Evolutionary conservation across 2,329 filamentous ascomycete genomes (phyloP), one percentile per base, ranked within the genome.

Genomic region (Plectosphaerella sp.): DNA sequence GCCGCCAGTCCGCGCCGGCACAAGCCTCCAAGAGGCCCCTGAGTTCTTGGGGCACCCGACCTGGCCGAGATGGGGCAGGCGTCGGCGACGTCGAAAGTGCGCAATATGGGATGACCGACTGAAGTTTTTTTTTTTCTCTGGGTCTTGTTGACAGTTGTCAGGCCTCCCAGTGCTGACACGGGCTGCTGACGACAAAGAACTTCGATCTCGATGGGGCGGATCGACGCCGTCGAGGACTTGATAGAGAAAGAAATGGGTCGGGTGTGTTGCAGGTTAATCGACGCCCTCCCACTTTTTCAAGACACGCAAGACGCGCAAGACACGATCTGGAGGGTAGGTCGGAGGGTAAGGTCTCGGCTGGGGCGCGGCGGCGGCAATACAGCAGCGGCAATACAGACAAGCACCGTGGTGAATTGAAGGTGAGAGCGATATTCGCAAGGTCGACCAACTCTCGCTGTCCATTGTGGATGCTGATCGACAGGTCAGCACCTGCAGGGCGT

Each of bases 261-360:
- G 28, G 11, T 22, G 35, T 48, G 47, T 48, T 48, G 47, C 47
- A 48, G 47, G 39, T 48, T 48, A 48, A 48, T 48, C 36, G 25
- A 35, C 47, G 47, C 35, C 20, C 47, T 39, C 36, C 47, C 35
- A 48, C 36, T 48, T 20, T 22, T 48, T 25, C 33, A 5, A 22
- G 22, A 22, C 22, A 22, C 22, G 22, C 22, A 22, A 22, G 22
- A 22, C 22, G 5, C 22, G 22, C 46, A 35, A 48, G 33, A 48
- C 46, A 39, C 28, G 25, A 35, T 20, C 46, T 35, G 46, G 36
- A 7, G 37, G 41, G 16, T 7, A 22, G 22, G 8, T 7, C 4
- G 11, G 11, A 33, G 28, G 28, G 28, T 33, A 22, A 33, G 28
- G 28, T 33, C 28, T 33, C 28, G 8, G 28, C 8, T 9, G 28